phyloP scores from a whole-genome alignment of 2,329 filamentous ascomycete species.

The Pseudogymnoascus sp. region DNA sequence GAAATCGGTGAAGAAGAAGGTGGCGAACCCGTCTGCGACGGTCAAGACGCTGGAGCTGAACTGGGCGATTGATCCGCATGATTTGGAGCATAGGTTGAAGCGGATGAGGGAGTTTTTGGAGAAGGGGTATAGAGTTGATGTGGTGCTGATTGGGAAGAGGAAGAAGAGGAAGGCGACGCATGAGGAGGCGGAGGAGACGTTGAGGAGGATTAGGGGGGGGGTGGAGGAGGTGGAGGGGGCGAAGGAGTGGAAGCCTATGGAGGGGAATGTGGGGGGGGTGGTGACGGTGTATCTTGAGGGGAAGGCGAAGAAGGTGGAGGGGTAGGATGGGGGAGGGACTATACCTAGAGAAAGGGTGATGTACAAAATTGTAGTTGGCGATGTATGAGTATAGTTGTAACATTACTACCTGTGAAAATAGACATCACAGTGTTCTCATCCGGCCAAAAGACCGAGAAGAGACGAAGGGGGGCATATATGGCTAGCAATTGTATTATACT shows the following conservation, averaged over 20 bases:
- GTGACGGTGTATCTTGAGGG: slow-evolving; percentile 27
- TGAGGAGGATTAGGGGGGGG: slow-evolving; percentile 42
- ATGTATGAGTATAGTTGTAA: not conserved
- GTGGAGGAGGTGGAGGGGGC: slow-evolving; percentile 30
- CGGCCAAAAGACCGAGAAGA: not conserved
- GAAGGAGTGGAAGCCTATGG: slow-evolving; percentile 38
- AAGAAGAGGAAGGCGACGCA: slow-evolving; percentile 50
- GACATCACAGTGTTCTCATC: not conserved
- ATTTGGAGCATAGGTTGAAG: slow-evolving; percentile 64
- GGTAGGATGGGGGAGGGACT: not conserved
- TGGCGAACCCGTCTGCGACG: slow-evolving; percentile 34
- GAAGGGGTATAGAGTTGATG: slow-evolving; percentile 69
- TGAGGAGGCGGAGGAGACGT: slow-evolving; percentile 54
- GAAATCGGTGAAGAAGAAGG: slow-evolving; percentile 38
- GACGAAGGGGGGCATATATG: not conserved
- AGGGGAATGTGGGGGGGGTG: slow-evolving; percentile 39
- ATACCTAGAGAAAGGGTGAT: not conserved
- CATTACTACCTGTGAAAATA: not conserved
- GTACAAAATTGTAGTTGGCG: not conserved
- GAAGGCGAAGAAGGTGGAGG: slow-evolving; percentile 17
- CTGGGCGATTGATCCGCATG: slow-evolving; percentile 74
- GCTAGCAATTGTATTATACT: not conserved
- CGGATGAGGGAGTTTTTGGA: slow-evolving; percentile 61
- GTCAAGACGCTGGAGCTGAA: slow-evolving; percentile 80
- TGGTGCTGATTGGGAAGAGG: slow-evolving; percentile 63